phyloP scores from a whole-genome alignment of 805 yeast species.

The Nakazawaea laoshanensis region DNA sequence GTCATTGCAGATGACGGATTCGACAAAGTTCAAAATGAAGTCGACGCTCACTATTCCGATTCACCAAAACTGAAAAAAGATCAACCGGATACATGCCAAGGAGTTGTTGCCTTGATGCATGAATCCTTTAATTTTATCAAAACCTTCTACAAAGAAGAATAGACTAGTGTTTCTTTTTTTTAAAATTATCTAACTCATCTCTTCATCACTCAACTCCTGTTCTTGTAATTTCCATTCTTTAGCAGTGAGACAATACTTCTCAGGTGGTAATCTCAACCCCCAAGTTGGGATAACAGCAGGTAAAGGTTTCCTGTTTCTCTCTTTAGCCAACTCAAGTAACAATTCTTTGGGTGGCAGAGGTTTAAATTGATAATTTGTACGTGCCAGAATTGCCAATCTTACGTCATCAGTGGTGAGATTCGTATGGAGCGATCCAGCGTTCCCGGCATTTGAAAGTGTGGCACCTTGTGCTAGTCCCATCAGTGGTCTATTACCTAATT shows the following conservation, averaged over 20 bases:
- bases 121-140: slow-evolving; percentile 41
- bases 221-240: slow-evolving; percentile 59
- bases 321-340: slow-evolving; percentile 83
- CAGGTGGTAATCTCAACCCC: slow-evolving; percentile 95
- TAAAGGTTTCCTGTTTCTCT: slow-evolving; percentile 78
- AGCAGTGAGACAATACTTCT: slow-evolving; percentile 89
- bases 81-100: slow-evolving; percentile 29
- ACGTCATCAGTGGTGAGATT: slow-evolving; percentile 82
- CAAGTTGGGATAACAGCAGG: slow-evolving; percentile 89
- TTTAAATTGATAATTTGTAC: slow-evolving; percentile 93
- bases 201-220: slow-evolving; percentile 28
- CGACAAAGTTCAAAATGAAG: slow-evolving; percentile 65
- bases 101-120: slow-evolving; percentile 48
- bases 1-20: slow-evolving; percentile 72
- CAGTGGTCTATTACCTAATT: slow-evolving; percentile 16
- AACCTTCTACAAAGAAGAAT: slow-evolving; percentile 21
- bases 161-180: background rate
- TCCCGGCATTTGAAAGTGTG: slow-evolving; percentile 28
- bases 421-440: slow-evolving; percentile 27
- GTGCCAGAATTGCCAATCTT: slow-evolving; percentile 84
- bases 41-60: slow-evolving; percentile 55
- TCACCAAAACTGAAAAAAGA: slow-evolving; percentile 11
- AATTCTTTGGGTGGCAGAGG: slow-evolving; percentile 94
- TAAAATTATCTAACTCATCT: slow-evolving; percentile 2
- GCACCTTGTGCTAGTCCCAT: slow-evolving; percentile 12